Evolutionary conservation across 257 asterid species (phyloP).

Genomic region (Scutellaria baicalensis): DNA sequence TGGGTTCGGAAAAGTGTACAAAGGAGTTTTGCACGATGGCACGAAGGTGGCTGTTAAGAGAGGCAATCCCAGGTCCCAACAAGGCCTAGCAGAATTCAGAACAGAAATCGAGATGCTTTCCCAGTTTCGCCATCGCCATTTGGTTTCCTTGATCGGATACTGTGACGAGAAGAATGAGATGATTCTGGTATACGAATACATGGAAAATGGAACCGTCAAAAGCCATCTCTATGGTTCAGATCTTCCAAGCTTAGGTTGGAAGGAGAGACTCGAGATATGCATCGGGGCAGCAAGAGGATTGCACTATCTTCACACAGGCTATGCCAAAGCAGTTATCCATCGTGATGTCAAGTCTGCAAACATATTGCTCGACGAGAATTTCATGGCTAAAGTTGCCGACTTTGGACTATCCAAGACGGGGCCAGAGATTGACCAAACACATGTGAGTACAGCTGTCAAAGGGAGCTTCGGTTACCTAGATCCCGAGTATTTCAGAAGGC

Average conservation of each 20-base stretch:
- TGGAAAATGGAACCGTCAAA: conserved; percentile 54
- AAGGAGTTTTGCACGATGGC: conserved; percentile 34
- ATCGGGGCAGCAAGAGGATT: conserved; percentile 56
- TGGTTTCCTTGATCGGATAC: conserved; percentile 42
- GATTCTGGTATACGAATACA: conserved; percentile 58
- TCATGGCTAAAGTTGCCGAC: conserved; percentile 56
- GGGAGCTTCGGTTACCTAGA: conserved; percentile 58
- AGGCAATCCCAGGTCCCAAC: conserved; percentile 45
- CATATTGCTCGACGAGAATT: conserved; percentile 49
- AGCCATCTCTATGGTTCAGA: conserved; percentile 42
- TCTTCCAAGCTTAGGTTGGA: conserved; percentile 44
- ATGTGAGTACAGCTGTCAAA: conserved; percentile 55
- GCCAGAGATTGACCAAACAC: conserved; percentile 47
- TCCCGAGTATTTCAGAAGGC: conserved; percentile 53
- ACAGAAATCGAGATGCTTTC: conserved; percentile 56
- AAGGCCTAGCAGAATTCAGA: conserved; percentile 45
- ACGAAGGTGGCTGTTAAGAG: conserved; percentile 42
- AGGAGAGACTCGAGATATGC: conserved; percentile 56
- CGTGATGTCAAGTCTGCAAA: conserved; percentile 60
- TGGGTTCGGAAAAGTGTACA: conserved; percentile 53
- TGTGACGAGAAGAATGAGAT: conserved; percentile 50
- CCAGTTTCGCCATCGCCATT: conserved; percentile 46
- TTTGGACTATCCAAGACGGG: conserved; percentile 58
- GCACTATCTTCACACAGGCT: conserved; percentile 54
- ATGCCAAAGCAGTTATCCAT: conserved; percentile 43